phyloP scores from a whole-genome alignment of 306 rosid species.

The Trifolium repens region DNA sequence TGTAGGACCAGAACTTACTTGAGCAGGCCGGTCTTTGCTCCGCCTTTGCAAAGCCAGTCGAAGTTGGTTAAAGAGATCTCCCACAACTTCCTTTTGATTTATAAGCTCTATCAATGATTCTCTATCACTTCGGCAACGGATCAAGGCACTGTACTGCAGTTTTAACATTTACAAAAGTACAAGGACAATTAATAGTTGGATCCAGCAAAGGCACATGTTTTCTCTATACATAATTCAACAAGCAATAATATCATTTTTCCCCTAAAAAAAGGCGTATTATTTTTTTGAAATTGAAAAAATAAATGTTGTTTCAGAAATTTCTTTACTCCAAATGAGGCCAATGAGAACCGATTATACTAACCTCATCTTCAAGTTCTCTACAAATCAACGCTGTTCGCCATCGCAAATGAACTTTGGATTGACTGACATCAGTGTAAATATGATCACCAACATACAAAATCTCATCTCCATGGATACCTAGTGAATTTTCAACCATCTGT shows the following conservation, averaged over 20 bases:
- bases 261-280: not conserved
- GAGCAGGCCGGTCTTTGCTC: conserved; percentile 84
- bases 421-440: conserved; percentile 96
- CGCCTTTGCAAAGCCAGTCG: conserved; percentile 96
- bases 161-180: conserved; percentile 42
- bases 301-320: conserved; percentile 9
- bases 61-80: conserved; percentile 95
- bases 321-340: conserved; percentile 19
- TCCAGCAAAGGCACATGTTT: conserved; percentile 31
- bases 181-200: conserved; percentile 37
- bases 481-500: conserved; percentile 90
- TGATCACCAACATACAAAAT: conserved; percentile 98
- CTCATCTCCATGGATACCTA: conserved; percentile 90
- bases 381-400: conserved; percentile 97
- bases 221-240: conserved; percentile 17
- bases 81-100: conserved; percentile 91
- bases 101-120: conserved; percentile 78
- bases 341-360: conserved; percentile 39
- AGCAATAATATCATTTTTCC: not conserved
- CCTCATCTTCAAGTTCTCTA: conserved; percentile 99
- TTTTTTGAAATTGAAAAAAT: conserved; percentile 4
- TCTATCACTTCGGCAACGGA: conserved; percentile 65
- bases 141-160: conserved; percentile 87
- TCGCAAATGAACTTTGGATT: conserved; percentile 90
- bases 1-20: conserved; percentile 61